These are phyloP conservation scores for Microsporum audouinii DNA, from an alignment of 2,329 filamentous ascomycete genomes.

Conservation along the genomic window DNA sequence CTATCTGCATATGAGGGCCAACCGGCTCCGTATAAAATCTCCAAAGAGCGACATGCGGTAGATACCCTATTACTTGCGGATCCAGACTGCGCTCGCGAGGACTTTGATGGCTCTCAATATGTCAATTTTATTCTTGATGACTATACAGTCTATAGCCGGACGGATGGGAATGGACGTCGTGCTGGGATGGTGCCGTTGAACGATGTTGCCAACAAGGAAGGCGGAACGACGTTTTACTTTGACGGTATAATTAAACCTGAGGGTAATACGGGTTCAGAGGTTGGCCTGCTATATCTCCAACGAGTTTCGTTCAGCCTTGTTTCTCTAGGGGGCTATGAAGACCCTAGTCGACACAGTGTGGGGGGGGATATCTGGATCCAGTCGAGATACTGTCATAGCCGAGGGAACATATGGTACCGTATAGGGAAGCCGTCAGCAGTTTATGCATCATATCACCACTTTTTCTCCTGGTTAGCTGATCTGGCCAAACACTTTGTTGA, in stretches of 20 bases:
- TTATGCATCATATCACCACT: constrained; percentile 51
- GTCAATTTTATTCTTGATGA: constrained; percentile 44
- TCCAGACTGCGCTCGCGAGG: constrained; percentile 11
- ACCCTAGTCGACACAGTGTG: constrained; percentile 36
- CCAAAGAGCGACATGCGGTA: constrained; percentile 26
- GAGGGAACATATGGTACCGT: constrained; percentile 49
- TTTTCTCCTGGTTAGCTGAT: constrained; percentile 60
- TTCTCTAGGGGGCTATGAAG: constrained; percentile 56
- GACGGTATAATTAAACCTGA: constrained; percentile 46
- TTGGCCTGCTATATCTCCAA: constrained; percentile 39
- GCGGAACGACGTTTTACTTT: constrained; percentile 40
- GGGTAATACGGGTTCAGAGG: constrained; percentile 23
- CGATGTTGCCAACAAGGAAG: constrained; percentile 35
- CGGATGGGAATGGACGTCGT: constrained; percentile 22
- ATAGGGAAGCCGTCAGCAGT: constrained; percentile 45
- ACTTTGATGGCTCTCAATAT: constrained; percentile 16
- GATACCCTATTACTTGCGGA: constrained; percentile 17
- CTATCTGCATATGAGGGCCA: constrained; percentile 19
- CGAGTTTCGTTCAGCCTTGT: constrained; percentile 46
- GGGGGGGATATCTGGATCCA: constrained; percentile 52
- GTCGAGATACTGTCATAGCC: constrained; percentile 31
- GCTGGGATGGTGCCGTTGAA: constrained; percentile 48
- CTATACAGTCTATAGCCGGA: constrained; percentile 47
- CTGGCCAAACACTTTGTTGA: constrained; percentile 63
- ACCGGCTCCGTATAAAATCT: constrained; percentile 13